Base-by-base conservation (phyloP, 257 asterid genomes). In the Catharanthus roseus region DNA sequence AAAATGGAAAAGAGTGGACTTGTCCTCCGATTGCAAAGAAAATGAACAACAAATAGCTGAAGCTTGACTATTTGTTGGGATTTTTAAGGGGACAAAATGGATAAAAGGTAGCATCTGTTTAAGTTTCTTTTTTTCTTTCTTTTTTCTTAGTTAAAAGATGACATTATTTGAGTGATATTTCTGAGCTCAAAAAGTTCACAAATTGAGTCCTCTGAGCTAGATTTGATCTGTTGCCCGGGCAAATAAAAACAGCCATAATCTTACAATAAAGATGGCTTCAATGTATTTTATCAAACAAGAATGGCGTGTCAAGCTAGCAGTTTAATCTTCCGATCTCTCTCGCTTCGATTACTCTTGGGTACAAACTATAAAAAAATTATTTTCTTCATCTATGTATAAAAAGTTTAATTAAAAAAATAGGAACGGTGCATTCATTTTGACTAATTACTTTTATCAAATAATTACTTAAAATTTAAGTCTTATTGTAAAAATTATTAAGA, bases 1-100 rank as follows among this genome's bases (percentile, higher is more conserved):
- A 0, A 89, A 79, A 69, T 91, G 97, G 96, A 68, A 74, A 45
- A 81, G 79, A 74, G 34, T 87, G 26, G 88, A 77, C 29, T 31
- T 79, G 39, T 71, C 89, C 47, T 0, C 56, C 6, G 3, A 55
- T 36, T 41, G 19, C 16, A 29, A 45, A 8, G 70, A 60, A 44
- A 64, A 28, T n/a, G 24, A 39, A 47, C 13, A 39, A 47, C 13
- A 50, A 0, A 13, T 7, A 9, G 18, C n/a, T 5, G 1, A 60
- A 29, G 61, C 23, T 10, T 24, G 39, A 13, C 36, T 66, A 15
- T 3, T 1, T 47, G 8, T 38, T 19, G 53, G 2, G 16, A 12
- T 21, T 47, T 6, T 16, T 2, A 47, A 47, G 3, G 19, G 4
- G 44, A 15, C 55, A 49, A 5, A 49, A 18, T 49, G 55, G 3